These are phyloP conservation scores for Aspergillus tamarii DNA, from an alignment of 2,329 filamentous ascomycete genomes.

Conservation along the genomic window DNA sequence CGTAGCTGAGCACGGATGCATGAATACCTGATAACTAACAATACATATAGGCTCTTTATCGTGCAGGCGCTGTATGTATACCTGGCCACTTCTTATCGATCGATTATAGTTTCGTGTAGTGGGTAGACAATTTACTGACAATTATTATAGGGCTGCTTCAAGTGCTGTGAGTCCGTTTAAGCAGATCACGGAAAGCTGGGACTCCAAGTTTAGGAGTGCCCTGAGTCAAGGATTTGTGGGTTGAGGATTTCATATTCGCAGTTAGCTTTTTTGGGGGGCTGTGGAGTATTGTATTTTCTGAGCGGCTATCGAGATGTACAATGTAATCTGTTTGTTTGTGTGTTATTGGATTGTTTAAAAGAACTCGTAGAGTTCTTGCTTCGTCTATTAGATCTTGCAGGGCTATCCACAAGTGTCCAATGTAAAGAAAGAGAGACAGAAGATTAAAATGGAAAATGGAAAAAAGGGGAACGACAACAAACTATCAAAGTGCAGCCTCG, in stretches of 20 bases:
- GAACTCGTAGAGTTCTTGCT: neutral
- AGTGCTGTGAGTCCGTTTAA: constrained; percentile 1
- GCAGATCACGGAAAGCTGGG: rapidly evolving
- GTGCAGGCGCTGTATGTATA: neutral
- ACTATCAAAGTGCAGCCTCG: rapidly evolving
- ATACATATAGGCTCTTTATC: neutral
- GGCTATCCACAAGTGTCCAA: neutral
- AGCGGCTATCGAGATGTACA: neutral
- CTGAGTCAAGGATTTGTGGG: neutral
- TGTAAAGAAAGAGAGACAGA: neutral
- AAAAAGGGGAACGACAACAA: neutral
- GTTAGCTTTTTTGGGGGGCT: no score
- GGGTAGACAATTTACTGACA: neutral
- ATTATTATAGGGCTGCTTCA: neutral
- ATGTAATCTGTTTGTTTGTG: neutral
- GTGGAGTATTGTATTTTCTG: neutral
- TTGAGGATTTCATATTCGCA: neutral
- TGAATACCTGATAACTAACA: neutral
- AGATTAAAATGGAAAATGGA: neutral
- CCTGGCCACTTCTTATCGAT: neutral
- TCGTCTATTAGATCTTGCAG: neutral
- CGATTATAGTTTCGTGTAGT: neutral
- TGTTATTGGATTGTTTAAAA: neutral
- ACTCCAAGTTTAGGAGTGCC: neutral
- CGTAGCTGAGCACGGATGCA: neutral